These are phyloP conservation scores for Dacryopinax primogenitus DNA, from an alignment of 768 basidiomycete species.

Conservation along the genomic window DNA sequence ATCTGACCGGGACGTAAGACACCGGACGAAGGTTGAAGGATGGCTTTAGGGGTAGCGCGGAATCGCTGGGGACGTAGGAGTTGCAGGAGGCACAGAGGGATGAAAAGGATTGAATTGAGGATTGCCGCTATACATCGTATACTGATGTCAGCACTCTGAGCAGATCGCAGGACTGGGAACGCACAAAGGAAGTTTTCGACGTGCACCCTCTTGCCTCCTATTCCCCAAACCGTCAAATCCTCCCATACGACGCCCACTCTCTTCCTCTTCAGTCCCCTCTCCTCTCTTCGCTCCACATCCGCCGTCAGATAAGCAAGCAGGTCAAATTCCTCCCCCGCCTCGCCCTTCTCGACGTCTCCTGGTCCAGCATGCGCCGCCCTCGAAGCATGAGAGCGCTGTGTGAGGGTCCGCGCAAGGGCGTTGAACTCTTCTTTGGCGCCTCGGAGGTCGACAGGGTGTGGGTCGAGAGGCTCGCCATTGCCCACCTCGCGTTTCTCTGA, in stretches of 20 bases:
- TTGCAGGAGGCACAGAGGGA: not conserved
- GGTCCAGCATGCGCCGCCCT: not conserved
- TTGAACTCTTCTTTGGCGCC: constrained; percentile 19
- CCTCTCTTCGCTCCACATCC: constrained; percentile 51
- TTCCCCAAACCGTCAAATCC: constrained; percentile 47
- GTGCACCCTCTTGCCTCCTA: constrained; percentile 32
- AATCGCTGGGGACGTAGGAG: not conserved
- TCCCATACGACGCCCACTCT: constrained; percentile 68
- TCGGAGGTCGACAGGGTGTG: constrained; percentile 16
- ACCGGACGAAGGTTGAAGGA: constrained; percentile 52
- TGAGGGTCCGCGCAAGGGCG: constrained; percentile 16
- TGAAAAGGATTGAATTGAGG: not conserved
- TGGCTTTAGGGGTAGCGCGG: constrained; percentile 50
- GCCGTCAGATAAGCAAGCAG: constrained; percentile 55
- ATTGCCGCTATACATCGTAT: not conserved
- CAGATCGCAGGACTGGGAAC: not conserved
- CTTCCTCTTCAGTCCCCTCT: constrained; percentile 58
- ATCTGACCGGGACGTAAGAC: constrained; percentile 59
- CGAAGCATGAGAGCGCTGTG: constrained; percentile 8
- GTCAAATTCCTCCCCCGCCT: constrained; percentile 36
- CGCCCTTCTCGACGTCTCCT: constrained; percentile 34
- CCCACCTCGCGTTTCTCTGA: not conserved
- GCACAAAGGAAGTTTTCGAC: constrained; percentile 9
- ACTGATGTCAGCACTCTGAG: not conserved
- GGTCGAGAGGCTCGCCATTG: not conserved